Conservation (phyloP, 169 alveolate genomes). For the Fabrea salina region DNA sequence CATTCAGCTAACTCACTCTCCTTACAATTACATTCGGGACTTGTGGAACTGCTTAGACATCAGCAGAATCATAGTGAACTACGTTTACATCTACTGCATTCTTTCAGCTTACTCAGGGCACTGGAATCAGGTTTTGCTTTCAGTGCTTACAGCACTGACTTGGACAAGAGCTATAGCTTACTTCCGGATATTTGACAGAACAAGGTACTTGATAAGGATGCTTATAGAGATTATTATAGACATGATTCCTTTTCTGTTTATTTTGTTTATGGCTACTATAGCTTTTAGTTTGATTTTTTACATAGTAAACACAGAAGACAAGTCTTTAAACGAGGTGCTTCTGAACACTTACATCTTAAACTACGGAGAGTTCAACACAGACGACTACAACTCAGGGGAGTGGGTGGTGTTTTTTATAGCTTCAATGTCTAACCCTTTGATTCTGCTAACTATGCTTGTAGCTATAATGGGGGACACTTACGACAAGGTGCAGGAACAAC, state of each 20-base stretch:
- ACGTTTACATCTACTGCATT: too few species aligned
- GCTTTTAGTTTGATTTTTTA: conserved; percentile 14
- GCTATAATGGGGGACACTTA: conserved; percentile 32
- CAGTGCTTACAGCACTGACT: neutral
- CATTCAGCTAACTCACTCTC: too few species aligned
- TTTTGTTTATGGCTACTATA: conserved; percentile 11
- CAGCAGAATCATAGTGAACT: too few species aligned
- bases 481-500: conserved; percentile 13
- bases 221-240: neutral
- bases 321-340: neutral
- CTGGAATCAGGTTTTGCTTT: neutral
- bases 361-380: conserved; percentile 23
- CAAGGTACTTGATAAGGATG: conserved; percentile 23
- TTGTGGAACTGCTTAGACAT: too few species aligned
- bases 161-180: conserved; percentile 28
- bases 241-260: neutral
- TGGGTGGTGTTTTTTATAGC: conserved; percentile 15
- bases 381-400: neutral
- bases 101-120: too few species aligned
- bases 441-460: conserved; percentile 26
- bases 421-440: conserved; percentile 22
- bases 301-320: too few species aligned
- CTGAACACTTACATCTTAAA: conserved; percentile 6
- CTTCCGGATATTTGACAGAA: neutral
- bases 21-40: too few species aligned